Evolutionary conservation across 2,329 filamentous ascomycete species (phyloP), one percentile per base, ranked within the genome.

Genomic region (Podosphaera xanthii): DNA sequence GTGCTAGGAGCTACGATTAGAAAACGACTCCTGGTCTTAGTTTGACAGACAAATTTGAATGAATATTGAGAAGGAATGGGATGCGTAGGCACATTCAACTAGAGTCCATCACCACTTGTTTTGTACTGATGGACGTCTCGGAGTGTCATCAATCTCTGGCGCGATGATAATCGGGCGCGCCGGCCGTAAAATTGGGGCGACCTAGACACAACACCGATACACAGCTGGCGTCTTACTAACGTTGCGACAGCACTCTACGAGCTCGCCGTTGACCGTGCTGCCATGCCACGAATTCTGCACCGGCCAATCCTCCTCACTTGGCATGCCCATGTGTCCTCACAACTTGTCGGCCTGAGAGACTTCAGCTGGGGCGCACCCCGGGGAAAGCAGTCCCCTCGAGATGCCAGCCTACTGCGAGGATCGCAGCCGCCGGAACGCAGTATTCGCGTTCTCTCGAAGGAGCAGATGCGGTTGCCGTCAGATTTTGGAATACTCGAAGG

Each of bases 401-500:
- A 44, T 44, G 40, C 40, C 40, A 4, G 9, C 5, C 5, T 44
- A 14, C 38, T 58, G 31, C 38, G 35, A 34, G 42, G 53, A 6
- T 46, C 59, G 22, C 58, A 61, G 42, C 33, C 30, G 22, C 30
- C 60, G 31, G 62, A 65, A 9, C 60, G 59, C 7, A 65, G 63
- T 42, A n/a, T 64, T 31, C 60, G 46, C 49, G 52, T 63, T 1
- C n/a, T 60, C 3, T 58, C 59, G 9, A 64, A 62, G 22, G 55
- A 63, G 31, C 35, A 57, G 48, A 49, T 53, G 38, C 33, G 59
- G n/a, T 59, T 65, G 8, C 63, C 65, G 4, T 61, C 60, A 3
- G 67, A 68, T 55, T 38, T 68, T 30, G 66, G 66, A 7, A 34
- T 69, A 7, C 57, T 69, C 10, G 59, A 61, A 8, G 58, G 67